Conservation (phyloP, 2,329 filamentous ascomycete genomes). For the Claviceps digitariae region DNA sequence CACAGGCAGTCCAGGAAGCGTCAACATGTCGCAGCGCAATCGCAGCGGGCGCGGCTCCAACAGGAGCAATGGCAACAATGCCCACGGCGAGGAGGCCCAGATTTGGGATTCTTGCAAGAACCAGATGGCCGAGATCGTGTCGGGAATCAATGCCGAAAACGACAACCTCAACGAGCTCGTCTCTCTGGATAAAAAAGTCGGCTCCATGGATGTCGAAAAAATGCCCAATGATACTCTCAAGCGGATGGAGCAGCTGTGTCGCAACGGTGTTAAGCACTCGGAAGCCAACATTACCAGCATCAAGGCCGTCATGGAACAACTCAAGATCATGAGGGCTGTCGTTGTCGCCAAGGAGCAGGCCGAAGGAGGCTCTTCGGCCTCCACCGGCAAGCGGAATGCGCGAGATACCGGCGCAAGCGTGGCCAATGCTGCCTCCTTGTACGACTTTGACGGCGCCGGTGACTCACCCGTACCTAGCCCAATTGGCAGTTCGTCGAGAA, state of each 20-base stretch:
- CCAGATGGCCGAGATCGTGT: slow-evolving; percentile 26
- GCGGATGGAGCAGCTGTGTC: slow-evolving; percentile 28
- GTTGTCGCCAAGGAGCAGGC: slow-evolving; percentile 29
- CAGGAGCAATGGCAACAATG: slow-evolving; percentile 26
- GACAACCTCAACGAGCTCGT: slow-evolving; percentile 26
- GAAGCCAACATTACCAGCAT: slow-evolving; percentile 25
- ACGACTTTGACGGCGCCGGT: slow-evolving; percentile 30
- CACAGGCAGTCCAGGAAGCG: not conserved
- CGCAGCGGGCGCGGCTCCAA: slow-evolving; percentile 30
- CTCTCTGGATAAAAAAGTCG: slow-evolving; percentile 26
- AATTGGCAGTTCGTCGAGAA: slow-evolving; percentile 21
- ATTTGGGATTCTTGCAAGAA: slow-evolving; percentile 29
- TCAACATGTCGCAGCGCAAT: slow-evolving; percentile 29
- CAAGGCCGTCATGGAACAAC: slow-evolving; percentile 26
- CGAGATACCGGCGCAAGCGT: slow-evolving; percentile 11
- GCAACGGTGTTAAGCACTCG: slow-evolving; percentile 27
- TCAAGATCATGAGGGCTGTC: slow-evolving; percentile 28
- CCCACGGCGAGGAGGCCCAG: slow-evolving; percentile 29
- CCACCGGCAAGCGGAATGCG: slow-evolving; percentile 11
- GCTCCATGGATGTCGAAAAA: slow-evolving; percentile 24
- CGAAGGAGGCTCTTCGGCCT: slow-evolving; percentile 14
- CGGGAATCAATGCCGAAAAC: slow-evolving; percentile 28
- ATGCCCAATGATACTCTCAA: slow-evolving; percentile 24
- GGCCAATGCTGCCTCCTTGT: slow-evolving; percentile 21
- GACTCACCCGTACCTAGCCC: slow-evolving; percentile 33